These are phyloP conservation scores for Cordyceps militaris DNA, from an alignment of 2,329 filamentous ascomycete species.

Conservation along the genomic window DNA sequence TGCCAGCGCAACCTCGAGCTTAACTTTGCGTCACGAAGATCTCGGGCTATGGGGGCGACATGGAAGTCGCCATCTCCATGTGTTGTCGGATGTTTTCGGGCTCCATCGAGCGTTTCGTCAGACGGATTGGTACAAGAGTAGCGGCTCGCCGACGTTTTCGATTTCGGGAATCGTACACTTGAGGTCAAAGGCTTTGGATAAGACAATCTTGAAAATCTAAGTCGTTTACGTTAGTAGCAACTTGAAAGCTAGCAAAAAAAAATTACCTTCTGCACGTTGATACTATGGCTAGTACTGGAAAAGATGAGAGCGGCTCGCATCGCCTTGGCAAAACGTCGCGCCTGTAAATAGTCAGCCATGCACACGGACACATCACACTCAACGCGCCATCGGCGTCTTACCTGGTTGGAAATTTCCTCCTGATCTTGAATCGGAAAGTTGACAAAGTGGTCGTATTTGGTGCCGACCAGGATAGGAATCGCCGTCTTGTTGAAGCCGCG, in stretches of 20 bases:
- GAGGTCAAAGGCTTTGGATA: slow-evolving; percentile 96
- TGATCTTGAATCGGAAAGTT: slow-evolving; percentile 97
- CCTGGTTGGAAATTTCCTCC: slow-evolving; percentile 96
- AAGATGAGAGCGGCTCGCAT: slow-evolving; percentile 98
- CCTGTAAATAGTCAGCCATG: slow-evolving; percentile 43
- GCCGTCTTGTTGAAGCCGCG: slow-evolving; percentile 99
- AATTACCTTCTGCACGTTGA: slow-evolving; percentile 94
- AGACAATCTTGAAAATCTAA: slow-evolving; percentile 98
- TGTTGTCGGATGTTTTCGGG: neutral
- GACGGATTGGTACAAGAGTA: slow-evolving; percentile 76
- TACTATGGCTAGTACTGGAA: slow-evolving; percentile 97
- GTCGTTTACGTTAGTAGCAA: slow-evolving; percentile 6
- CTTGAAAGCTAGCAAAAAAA: neutral
- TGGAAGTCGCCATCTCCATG: neutral
- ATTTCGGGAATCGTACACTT: slow-evolving; percentile 99
- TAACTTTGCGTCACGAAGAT: neutral
- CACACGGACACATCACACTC: neutral
- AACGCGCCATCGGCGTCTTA: slow-evolving; percentile 30
- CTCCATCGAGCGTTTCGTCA: slow-evolving; percentile 13
- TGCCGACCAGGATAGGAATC: slow-evolving; percentile 95
- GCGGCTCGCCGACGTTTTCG: slow-evolving; percentile 92
- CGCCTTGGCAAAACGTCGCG: slow-evolving; percentile 90
- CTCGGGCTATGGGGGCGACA: neutral
- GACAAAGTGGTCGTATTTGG: slow-evolving; percentile 98
- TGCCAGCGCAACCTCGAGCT: neutral